Evolutionary conservation across 768 basidiomycete genomes (phyloP).

Genomic region (Suillus cothurnatus): DNA sequence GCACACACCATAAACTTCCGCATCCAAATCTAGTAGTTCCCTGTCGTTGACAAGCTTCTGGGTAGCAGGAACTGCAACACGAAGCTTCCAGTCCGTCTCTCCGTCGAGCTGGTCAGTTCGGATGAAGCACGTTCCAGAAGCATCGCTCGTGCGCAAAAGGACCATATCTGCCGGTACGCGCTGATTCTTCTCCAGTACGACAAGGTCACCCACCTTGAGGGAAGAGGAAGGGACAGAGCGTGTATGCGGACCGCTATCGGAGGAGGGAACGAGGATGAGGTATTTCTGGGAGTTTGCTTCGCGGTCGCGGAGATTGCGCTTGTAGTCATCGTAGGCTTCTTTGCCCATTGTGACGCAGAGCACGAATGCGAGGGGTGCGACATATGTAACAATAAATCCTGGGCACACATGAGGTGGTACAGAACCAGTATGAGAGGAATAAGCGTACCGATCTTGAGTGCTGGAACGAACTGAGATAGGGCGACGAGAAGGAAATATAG

Average conservation of each 20-base stretch:
- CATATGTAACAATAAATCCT: slow-evolving; percentile 96
- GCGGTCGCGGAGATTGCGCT: slow-evolving; percentile 86
- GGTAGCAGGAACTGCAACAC: slow-evolving; percentile 83
- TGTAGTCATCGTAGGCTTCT: slow-evolving; percentile 98
- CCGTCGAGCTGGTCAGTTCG: slow-evolving; percentile 98
- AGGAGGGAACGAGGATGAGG: slow-evolving; percentile 68
- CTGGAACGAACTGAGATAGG: slow-evolving; percentile 92
- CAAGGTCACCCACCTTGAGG: slow-evolving; percentile 88
- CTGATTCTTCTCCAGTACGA: slow-evolving; percentile 94
- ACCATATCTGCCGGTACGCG: slow-evolving; percentile 95
- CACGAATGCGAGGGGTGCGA: slow-evolving; percentile 96
- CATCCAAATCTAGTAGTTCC: slow-evolving; percentile 64
- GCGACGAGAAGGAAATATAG: slow-evolving; percentile 97
- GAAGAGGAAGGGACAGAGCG: slow-evolving; percentile 86
- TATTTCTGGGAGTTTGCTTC: slow-evolving; percentile 97
- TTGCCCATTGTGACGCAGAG: slow-evolving; percentile 96
- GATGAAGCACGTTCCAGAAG: slow-evolving; percentile 94
- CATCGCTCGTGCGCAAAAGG: slow-evolving; percentile 84
- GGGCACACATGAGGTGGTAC: slow-evolving; percentile 10
- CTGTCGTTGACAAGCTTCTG: slow-evolving; percentile 68
- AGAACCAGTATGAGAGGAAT: slow-evolving; percentile 1
- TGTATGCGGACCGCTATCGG: slow-evolving; percentile 49
- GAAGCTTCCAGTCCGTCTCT: slow-evolving; percentile 98
- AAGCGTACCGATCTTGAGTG: slow-evolving; percentile 85
- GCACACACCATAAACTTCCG: slow-evolving; percentile 82